Evolutionary conservation across 1,139 yeast genomes (phyloP), one percentile per base, ranked within the genome.

Genomic region (Zygosaccharomyces pseudobailii): DNA sequence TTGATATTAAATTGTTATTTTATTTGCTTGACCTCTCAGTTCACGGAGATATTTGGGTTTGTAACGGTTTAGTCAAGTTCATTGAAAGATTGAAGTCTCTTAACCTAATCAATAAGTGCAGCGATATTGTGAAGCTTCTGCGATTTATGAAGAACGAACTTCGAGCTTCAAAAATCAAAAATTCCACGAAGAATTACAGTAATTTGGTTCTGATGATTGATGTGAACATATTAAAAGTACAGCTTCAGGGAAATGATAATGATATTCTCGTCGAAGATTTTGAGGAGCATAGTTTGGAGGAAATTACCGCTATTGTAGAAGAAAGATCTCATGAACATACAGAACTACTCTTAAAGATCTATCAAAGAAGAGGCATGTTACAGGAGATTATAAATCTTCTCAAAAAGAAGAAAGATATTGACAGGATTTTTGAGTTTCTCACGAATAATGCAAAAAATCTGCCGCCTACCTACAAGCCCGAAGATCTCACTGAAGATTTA

Each of bases 21-120:
- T 56, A 57, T 36, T 24, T 65, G 20, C 46, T 64, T 19, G 62
- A 52, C 8, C 54, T 59, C 21, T 45, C 53, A 22, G 40, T 59
- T 2, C 57, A 49, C 45, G 68, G 68, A 1, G 64, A 62, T 22
- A 40, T 63, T 5, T 65, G 68, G 67, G 45, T 57, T n/a, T 56
- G 48, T 42, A 55, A 57, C 35, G 69, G 69, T 1, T 52, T 65
- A 19, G 36, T 48, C 5, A 49, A 48, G 7, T 50, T 59, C 19
- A 42, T 61, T 2, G 36, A 50, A 6, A 56, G 58, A 27, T 46
- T 63, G 13, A 61, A 58, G 36, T 36, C 49, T 19, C 49, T 66
- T 20, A 62, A 61, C 36, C 34, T 66, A 19, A 46, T 52, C 13
- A 54, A 63, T 42, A 66, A 64, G 46, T 54, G 59, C 19, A 33